Evolutionary conservation across 495 filamentous ascomycete species (phyloP), one percentile per base, ranked within the genome.

Genomic region (Mycothermus thermophilus): DNA sequence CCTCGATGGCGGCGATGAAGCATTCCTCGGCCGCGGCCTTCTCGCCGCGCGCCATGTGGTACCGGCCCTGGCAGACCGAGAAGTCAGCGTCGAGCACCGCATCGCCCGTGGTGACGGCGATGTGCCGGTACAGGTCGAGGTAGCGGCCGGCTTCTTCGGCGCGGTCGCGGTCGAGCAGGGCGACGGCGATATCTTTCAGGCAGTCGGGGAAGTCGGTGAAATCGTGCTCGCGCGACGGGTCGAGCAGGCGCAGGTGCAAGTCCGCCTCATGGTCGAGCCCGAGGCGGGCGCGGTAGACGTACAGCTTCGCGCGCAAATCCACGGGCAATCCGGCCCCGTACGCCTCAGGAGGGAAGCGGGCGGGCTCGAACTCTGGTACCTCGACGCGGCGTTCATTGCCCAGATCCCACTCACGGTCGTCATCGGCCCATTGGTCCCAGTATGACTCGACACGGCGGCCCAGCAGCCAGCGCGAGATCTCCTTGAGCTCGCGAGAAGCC

Each of bases 351-450:
- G 70, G 66, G 55, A 74, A 78, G 34, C 54, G 80, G 5, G 69
- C 69, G 1, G 57, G 41, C 16, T 58, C 51, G 25, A 65, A 65
- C 16, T 67, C 58, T 10, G 71, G 59, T 20, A 74, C 66, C 23
- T 61, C 62, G 25, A 74, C 62, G 25, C 86, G 70, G 20, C 82
- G 76, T 2, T 66, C 64, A 58, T 87, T 73, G 18, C 75, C 69
- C 3, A 69, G 43, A 48, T 97, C 90, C 81, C 84, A 97, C 62
- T 97, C 90, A 37, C 86, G 71, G 55, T 97, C 90, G 50, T 96
- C 85, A 5, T 72, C 64, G 6, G 66, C 52, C 42, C 73, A 68
- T n/a, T 67, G 50, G 35, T 93, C 80, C 90, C 90, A 97, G 46
- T 74, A 84, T 9, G 35, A 50, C 48, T 96, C 92, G 11, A 67